These are phyloP conservation scores for Wickerhamomyces chambardii DNA, from an alignment of 805 yeast species.

Conservation along the genomic window DNA sequence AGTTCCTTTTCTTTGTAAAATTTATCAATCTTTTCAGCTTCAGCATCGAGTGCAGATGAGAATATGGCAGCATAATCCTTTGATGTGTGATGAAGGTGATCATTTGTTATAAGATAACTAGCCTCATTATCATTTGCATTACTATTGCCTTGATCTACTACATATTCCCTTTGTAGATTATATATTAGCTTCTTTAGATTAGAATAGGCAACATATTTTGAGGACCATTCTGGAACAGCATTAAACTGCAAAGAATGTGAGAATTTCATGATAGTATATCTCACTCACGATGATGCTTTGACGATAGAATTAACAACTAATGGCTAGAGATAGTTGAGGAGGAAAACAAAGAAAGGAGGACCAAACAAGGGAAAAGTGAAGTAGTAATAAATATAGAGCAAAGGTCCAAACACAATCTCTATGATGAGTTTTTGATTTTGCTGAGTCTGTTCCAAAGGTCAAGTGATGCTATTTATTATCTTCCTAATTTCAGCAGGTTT, in stretches of 20 bases:
- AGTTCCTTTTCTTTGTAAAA: conserved; percentile 66
- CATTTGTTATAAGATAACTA: conserved; percentile 21
- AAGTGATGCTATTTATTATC: too few relatives aligned
- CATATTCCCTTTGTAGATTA: conserved; percentile 61
- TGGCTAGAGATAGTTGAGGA: too few relatives aligned
- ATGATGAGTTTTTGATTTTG: too few relatives aligned
- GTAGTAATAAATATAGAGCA: too few relatives aligned
- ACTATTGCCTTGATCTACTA: conserved; percentile 5
- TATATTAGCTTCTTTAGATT: conserved; percentile 80
- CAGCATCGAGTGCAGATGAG: conserved; percentile 64
- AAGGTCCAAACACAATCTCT: too few relatives aligned
- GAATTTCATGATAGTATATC: conserved; percentile 93
- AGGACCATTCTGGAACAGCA: conserved; percentile 98
- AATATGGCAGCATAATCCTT: conserved; percentile 53
- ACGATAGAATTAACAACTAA: background rate
- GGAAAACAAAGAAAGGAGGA: too few relatives aligned
- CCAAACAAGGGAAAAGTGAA: too few relatives aligned
- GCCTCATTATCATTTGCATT: conserved; percentile 14
- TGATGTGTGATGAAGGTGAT: conserved; percentile 16
- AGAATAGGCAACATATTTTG: conserved; percentile 85
- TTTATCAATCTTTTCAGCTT: conserved; percentile 63
- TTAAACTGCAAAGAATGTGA: conserved; percentile 92
- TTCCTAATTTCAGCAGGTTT: too few relatives aligned
- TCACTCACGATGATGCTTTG: too few relatives aligned
- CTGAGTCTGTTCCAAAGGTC: too few relatives aligned